Conservation (phyloP, 805 yeast species). For the Ogataea salicorniae region DNA sequence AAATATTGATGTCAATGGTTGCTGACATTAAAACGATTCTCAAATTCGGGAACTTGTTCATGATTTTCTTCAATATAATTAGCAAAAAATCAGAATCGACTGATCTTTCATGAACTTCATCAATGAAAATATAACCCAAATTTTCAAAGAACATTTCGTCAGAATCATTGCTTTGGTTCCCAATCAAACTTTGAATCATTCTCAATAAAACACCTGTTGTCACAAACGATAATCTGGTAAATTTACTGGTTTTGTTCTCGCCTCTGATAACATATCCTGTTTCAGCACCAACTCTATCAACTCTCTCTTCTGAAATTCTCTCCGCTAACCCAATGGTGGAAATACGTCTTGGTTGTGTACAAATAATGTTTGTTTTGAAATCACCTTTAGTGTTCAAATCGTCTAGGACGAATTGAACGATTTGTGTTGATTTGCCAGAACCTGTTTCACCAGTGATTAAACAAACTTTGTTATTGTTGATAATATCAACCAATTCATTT, state of each 20-base stretch:
- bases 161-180: constrained; percentile 16
- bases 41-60: constrained; percentile 46
- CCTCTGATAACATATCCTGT: constrained; percentile 91
- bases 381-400: constrained; percentile 45
- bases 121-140: constrained; percentile 71
- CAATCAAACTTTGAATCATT: constrained; percentile 59
- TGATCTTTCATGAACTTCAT: constrained; percentile 96
- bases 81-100: constrained; percentile 83
- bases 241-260: constrained; percentile 57
- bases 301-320: constrained; percentile 82
- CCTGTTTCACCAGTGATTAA: constrained; percentile 96
- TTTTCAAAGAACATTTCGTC: constrained; percentile 41
- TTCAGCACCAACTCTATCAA: constrained; percentile 59
- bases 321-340: constrained; percentile 94
- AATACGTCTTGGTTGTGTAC: constrained; percentile 95
- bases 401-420: constrained; percentile 85
- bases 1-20: constrained; percentile 70
- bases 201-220: constrained; percentile 90
- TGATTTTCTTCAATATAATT: constrained; percentile 63
- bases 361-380: constrained; percentile 57
- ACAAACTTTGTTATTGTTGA: constrained; percentile 58
- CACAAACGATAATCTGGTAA: constrained; percentile 77
- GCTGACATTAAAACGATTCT: constrained; percentile 89
- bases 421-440: constrained; percentile 94
- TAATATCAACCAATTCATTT: constrained; percentile 48